These are phyloP conservation scores for Pouteria glomerata DNA, from an alignment of 148 eudicot genomes.

Conservation along the genomic window DNA sequence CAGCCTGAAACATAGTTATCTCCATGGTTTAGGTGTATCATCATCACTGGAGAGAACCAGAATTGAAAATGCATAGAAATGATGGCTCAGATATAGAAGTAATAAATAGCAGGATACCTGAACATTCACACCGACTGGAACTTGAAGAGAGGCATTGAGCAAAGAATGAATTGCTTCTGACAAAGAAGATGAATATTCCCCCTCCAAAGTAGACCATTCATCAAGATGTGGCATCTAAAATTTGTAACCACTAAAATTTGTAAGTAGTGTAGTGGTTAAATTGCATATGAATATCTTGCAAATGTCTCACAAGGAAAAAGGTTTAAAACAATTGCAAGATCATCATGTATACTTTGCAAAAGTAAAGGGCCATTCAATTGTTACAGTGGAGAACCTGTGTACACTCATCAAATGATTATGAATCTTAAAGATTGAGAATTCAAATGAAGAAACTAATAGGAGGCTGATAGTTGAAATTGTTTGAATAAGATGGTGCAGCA, in stretches of 20 bases:
- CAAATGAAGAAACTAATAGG: not conserved
- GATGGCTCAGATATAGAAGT: not conserved
- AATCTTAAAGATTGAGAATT: not conserved
- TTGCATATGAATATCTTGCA: not conserved
- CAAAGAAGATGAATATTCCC: conserved; percentile 49
- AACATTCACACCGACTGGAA: conserved; percentile 61
- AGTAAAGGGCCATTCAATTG: no score
- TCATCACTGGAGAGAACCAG: not conserved
- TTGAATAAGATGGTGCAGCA: not conserved
- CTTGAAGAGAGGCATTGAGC: conserved; percentile 48
- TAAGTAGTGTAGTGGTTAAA: not conserved
- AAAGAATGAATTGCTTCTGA: conserved; percentile 45
- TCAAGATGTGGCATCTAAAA: conserved; percentile 63
- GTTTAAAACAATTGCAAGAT: not conserved
- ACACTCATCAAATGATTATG: not conserved
- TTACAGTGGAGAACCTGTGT: conserved; percentile 1
- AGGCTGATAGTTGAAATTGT: not conserved
- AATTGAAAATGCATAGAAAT: conserved; percentile 5
- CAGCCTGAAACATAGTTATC: conserved; percentile 33
- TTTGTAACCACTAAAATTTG: not conserved
- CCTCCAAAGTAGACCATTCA: conserved; percentile 68
- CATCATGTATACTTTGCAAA: no score
- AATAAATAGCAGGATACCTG: conserved; percentile 32
- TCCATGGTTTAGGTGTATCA: conserved; percentile 13
- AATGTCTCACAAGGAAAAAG: not conserved